These are phyloP conservation scores for Backusella westeae DNA, from an alignment of 192 early-diverging fungal genomes.

Conservation along the genomic window DNA sequence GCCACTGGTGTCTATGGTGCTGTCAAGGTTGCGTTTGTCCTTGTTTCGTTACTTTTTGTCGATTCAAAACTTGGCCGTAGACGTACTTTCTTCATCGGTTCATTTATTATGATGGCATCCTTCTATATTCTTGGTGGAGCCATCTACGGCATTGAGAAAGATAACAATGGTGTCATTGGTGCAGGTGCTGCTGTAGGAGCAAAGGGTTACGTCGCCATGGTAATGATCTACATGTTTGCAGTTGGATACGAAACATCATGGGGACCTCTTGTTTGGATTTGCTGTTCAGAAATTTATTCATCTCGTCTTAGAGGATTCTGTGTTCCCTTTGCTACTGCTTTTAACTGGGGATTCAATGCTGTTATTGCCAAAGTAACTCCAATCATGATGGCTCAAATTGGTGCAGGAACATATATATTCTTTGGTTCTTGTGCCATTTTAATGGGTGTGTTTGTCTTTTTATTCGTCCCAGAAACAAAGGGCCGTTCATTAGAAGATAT, in stretches of 20 bases:
- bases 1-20: constrained; percentile 48
- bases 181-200: constrained; percentile 9
- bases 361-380: constrained; percentile 57
- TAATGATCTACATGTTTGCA: constrained; percentile 30
- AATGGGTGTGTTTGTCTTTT: constrained; percentile 40
- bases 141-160: constrained; percentile 16
- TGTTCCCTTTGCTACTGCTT: constrained; percentile 59
- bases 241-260: constrained; percentile 23
- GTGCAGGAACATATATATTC: constrained; percentile 45
- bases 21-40: constrained; percentile 51
- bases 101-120: constrained; percentile 24
- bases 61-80: constrained; percentile 35
- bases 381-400: constrained; percentile 17
- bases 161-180: constrained; percentile 11
- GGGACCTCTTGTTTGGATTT: constrained; percentile 77
- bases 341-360: constrained; percentile 69
- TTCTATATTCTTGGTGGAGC: constrained; percentile 30
- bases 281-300: constrained; percentile 77
- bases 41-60: constrained; percentile 38
- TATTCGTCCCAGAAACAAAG: constrained; percentile 69
- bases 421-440: constrained; percentile 42
- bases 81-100: constrained; percentile 31
- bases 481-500: constrained; percentile 82
- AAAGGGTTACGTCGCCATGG: constrained; percentile 26
- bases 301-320: constrained; percentile 65